Conservation (phyloP, 2,329 filamentous ascomycete species). For the Pseudogymnoascus sp. region DNA sequence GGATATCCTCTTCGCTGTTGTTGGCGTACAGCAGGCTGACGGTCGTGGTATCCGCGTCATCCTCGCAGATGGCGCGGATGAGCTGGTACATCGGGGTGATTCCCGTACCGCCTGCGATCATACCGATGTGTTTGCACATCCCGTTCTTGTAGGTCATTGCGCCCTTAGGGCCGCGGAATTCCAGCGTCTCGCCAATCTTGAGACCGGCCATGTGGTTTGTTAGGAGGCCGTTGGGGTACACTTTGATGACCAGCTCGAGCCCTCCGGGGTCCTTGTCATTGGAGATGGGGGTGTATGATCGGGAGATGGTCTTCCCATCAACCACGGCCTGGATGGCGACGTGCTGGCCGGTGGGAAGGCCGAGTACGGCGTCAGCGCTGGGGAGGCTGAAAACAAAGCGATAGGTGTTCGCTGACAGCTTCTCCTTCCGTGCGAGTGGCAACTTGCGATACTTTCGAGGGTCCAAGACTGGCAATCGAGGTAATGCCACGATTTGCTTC, state of each 20-base stretch:
- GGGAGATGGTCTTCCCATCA: conserved; percentile 26
- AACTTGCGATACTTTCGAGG: conserved; percentile 17
- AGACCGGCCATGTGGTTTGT: conserved; percentile 40
- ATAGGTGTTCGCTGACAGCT: conserved; percentile 15
- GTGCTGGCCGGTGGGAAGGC: conserved; percentile 35
- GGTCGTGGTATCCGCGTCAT: conserved; percentile 47
- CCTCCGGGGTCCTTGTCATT: conserved; percentile 41
- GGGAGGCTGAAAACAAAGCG: conserved; percentile 28
- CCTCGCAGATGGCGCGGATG: conserved; percentile 55
- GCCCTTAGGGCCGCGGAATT: conserved; percentile 48
- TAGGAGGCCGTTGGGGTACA: conserved; percentile 45
- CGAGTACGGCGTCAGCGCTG: conserved; percentile 24
- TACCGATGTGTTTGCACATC: conserved; percentile 39
- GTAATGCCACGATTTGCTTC: background rate
- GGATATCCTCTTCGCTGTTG: conserved; percentile 48
- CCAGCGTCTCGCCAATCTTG: conserved; percentile 39
- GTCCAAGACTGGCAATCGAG: conserved; percentile 9
- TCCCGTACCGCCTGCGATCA: conserved; percentile 46
- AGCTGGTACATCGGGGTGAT: conserved; percentile 53
- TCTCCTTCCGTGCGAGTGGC: conserved; percentile 15
- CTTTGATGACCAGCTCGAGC: conserved; percentile 43
- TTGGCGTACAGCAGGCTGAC: conserved; percentile 53
- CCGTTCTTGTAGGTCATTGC: conserved; percentile 43
- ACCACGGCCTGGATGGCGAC: conserved; percentile 30
- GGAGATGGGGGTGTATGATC: conserved; percentile 38